Evolutionary conservation across 345 rosid species (phyloP).

Genomic region (Linum trigynum): DNA sequence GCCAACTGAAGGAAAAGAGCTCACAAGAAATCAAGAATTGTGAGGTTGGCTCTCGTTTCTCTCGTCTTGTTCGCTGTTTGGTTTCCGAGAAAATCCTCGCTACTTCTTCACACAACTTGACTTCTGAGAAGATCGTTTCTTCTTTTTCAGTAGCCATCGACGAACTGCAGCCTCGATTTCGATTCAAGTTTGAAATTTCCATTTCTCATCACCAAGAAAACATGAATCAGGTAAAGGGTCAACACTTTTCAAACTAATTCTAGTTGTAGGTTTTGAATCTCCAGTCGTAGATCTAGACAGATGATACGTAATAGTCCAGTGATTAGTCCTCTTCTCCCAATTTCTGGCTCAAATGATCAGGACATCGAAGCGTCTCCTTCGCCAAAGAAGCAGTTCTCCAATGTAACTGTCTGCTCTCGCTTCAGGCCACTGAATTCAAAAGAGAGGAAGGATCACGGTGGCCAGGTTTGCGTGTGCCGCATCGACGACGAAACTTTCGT

Average conservation of each 20-base stretch:
- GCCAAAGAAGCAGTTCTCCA: slow-evolving; percentile 29
- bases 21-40: neutral
- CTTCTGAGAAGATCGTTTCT: neutral
- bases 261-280: neutral
- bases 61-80: neutral
- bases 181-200: neutral
- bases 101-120: neutral
- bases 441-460: slow-evolving; percentile 46
- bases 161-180: neutral
- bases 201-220: neutral
- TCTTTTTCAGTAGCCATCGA: neutral
- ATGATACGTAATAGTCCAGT: neutral
- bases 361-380: slow-evolving; percentile 1
- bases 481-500: slow-evolving; percentile 47
- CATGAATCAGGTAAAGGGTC: neutral
- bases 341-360: neutral
- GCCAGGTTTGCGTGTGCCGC: slow-evolving; percentile 38
- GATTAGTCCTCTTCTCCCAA: neutral
- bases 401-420: slow-evolving; percentile 65
- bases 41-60: neutral
- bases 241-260: neutral
- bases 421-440: slow-evolving; percentile 65
- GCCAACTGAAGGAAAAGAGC: neutral
- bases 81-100: neutral
- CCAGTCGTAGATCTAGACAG: neutral